phyloP scores from a whole-genome alignment of 2,329 filamentous ascomycete genomes.

The Lachnellula occidentalis region DNA sequence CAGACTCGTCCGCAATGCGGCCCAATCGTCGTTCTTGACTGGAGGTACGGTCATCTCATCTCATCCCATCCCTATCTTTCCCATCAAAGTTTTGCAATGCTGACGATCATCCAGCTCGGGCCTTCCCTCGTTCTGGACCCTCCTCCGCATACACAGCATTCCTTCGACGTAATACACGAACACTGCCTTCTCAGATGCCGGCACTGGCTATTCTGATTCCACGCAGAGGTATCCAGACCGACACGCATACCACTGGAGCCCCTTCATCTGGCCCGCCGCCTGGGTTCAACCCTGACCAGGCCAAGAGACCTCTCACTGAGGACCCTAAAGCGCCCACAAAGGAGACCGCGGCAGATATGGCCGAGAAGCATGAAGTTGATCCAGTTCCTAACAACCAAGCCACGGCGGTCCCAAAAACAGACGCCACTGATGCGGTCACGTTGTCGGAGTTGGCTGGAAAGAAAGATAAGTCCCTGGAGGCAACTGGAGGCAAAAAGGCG shows the following conservation, averaged over 20 bases:
- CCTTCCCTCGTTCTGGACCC: slow-evolving; percentile 26
- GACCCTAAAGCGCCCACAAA: slow-evolving; percentile 26
- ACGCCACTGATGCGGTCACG: slow-evolving; percentile 25
- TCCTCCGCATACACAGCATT: slow-evolving; percentile 29
- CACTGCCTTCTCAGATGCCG: slow-evolving; percentile 32
- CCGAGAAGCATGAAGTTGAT: slow-evolving; percentile 24
- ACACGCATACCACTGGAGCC: slow-evolving; percentile 47
- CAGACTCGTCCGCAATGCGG: slow-evolving; percentile 32
- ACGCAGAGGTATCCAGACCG: slow-evolving; percentile 51
- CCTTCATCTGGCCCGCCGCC: slow-evolving; percentile 54
- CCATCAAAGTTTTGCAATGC: neutral
- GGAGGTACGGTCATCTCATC: slow-evolving; percentile 18
- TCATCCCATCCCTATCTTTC: too few relatives aligned
- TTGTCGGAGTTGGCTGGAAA: slow-evolving; percentile 58
- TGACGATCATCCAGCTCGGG: slow-evolving; percentile 23
- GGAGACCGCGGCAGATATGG: slow-evolving; percentile 16
- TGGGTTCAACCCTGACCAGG: slow-evolving; percentile 64
- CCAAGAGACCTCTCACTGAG: slow-evolving; percentile 55
- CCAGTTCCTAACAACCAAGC: slow-evolving; percentile 20
- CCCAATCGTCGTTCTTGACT: slow-evolving; percentile 28
- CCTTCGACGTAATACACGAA: slow-evolving; percentile 31
- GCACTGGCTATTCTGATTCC: slow-evolving; percentile 54
- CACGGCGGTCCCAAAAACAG: slow-evolving; percentile 30
- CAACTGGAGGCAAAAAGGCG: slow-evolving; percentile 62
- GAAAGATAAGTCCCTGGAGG: slow-evolving; percentile 56